Conservation (phyloP, 768 basidiomycete genomes). For the Mrakia gelida region DNA sequence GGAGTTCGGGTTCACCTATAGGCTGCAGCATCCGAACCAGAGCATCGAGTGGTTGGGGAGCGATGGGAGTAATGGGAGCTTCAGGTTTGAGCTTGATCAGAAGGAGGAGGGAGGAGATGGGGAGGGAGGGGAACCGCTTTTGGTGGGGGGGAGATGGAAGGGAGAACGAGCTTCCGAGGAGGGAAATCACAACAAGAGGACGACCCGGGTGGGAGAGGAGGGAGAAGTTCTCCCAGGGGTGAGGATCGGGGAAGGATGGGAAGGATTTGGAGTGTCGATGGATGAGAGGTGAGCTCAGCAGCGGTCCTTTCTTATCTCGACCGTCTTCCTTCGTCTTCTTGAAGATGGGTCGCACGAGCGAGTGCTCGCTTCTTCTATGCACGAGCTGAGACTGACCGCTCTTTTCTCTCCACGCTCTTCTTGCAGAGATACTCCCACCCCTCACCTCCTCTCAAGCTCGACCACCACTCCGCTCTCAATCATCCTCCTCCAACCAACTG, state of each 20-base stretch:
- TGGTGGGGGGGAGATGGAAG: neutral
- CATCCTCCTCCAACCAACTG: constrained; percentile 3
- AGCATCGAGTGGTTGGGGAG: neutral
- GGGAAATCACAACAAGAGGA: neutral
- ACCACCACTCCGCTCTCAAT: neutral
- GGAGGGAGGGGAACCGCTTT: no score
- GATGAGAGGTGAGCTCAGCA: neutral
- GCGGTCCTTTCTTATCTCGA: neutral
- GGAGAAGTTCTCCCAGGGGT: neutral
- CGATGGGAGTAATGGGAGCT: neutral
- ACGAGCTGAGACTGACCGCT: neutral
- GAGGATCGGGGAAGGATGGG: neutral
- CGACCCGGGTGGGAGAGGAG: neutral
- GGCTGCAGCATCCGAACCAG: neutral
- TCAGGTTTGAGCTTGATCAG: neutral
- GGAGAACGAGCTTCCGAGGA: neutral
- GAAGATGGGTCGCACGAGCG: neutral
- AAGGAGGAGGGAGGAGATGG: neutral
- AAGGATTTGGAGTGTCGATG: neutral
- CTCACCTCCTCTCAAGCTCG: neutral
- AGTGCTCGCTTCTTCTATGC: neutral
- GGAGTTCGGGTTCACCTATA: neutral
- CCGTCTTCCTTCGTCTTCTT: neutral
- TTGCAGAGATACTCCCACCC: neutral
- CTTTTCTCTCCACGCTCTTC: neutral